Evolutionary conservation across 129 eudicot species (phyloP).

Genomic region (Flaveria brownii): DNA sequence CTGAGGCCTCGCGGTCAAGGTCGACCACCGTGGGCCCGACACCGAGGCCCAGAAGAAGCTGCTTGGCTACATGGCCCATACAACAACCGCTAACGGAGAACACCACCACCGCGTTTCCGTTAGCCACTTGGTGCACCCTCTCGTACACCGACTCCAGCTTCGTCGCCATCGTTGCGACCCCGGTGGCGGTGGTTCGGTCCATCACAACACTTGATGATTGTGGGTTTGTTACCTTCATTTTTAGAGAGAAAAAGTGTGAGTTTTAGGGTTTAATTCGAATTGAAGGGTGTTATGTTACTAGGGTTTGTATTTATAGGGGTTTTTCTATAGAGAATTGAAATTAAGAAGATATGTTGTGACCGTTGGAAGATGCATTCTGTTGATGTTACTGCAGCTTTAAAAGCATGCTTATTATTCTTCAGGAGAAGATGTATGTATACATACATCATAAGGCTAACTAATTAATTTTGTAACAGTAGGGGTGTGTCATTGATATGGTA

Average conservation of each 20-base stretch:
- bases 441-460: slow-evolving; percentile 31
- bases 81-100: slow-evolving; percentile 74
- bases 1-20: slow-evolving; percentile 53
- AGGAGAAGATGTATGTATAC: slow-evolving; percentile 10
- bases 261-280: not conserved
- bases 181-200: slow-evolving; percentile 32
- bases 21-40: slow-evolving; percentile 77
- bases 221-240: slow-evolving; percentile 53
- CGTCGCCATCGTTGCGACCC: slow-evolving; percentile 13
- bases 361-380: slow-evolving; percentile 33
- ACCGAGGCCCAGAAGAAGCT: slow-evolving; percentile 76
- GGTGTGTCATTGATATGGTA: slow-evolving; percentile 20
- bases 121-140: slow-evolving; percentile 51
- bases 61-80: slow-evolving; percentile 94
- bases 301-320: slow-evolving; percentile 32
- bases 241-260: not conserved
- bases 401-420: slow-evolving; percentile 38
- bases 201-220: slow-evolving; percentile 36
- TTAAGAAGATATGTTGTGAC: slow-evolving; percentile 25
- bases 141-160: slow-evolving; percentile 51
- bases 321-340: not conserved
- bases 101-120: slow-evolving; percentile 81
- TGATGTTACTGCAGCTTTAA: slow-evolving; percentile 32
- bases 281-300: not conserved
- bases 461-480: slow-evolving; percentile 33